Evolutionary conservation across 306 rosid genomes (phyloP), one percentile per base, ranked within the genome.

Genomic region (Rosa chinensis): DNA sequence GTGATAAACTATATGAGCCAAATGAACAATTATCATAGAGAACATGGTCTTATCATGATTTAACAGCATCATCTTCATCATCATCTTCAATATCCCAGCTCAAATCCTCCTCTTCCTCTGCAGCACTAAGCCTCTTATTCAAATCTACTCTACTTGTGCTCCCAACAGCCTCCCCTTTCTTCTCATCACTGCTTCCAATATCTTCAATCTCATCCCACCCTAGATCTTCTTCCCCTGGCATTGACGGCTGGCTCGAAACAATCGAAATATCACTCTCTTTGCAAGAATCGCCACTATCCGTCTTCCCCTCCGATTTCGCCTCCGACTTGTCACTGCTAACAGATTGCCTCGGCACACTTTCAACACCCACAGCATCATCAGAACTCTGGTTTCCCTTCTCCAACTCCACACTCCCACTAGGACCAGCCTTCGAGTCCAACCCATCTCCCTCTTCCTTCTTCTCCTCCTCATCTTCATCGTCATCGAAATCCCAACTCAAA

Each of bases 191-290:
- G 87, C 87, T 91, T 75, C 84, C 91, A 72, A 90, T 77, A 40
- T 89, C 98, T 78, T 93, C 99, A 83, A 95, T 90, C 82, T 95
- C 89, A 76, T 95, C 97, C 99, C 99, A 95, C 43, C 95, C 89
- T 13, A 90, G 82, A 58, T 95, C 92, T 79, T 92, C 99, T 72
- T 93, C 99, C 83, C 86, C 99, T 0, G 90, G 89, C 84, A 82
- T 83, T 6, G 88, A 87, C 48, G 85, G 90, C 85, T 87, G 92
- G 89, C 90, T 95, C 1, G 99, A 95, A 85, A 92, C 87, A 44
- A 95, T 72, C 2, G 99, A 95, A 69, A 95, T 85, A 74, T 95
- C 99, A 45, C 99, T 91, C 48, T 91, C 97, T 77, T 84, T 91
- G 84, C 85, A 84, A 0, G 99, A 94, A 67, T 79, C 99, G 6